A percentile compares a stretch with the other conserved stretches of the same genome.
phyloP scores from a whole-genome alignment of 108 stramenopile genomes.

The Cyclotella atomus region DNA sequence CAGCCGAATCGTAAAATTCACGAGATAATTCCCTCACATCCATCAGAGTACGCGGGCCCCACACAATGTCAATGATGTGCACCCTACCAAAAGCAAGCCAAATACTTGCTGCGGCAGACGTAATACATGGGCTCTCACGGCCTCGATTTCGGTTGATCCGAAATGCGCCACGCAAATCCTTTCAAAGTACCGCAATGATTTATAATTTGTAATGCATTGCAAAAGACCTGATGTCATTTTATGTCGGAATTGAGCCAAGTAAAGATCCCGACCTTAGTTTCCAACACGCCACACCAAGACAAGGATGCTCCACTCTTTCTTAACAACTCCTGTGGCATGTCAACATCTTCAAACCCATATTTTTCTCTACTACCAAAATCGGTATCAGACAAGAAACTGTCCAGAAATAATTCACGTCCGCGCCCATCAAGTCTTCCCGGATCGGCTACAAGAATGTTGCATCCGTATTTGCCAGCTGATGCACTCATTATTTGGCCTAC shows the following conservation, averaged over 20 bases:
- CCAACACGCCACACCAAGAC: conserved; percentile 8
- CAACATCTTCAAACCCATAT: conserved; percentile 5
- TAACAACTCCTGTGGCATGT: conserved; percentile 9
- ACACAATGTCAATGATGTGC: no score
- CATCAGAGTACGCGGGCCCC: no score
- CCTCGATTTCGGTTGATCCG: no score
- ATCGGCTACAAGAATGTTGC: neutral
- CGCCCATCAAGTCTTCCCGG: neutral
- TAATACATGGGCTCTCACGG: no score
- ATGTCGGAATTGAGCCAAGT: neutral
- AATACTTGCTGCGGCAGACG: no score
- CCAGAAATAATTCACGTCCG: neutral
- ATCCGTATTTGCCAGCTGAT: neutral
- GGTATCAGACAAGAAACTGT: neutral
- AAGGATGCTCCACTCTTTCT: neutral
- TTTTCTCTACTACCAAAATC: neutral
- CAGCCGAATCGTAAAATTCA: no score
- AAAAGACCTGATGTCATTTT: no score
- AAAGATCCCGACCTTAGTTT: neutral
- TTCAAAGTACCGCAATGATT: no score
- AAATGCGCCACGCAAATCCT: no score
- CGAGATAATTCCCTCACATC: no score
- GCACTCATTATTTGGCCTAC: neutral
- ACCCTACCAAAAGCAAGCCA: no score
- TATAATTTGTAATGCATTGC: no score